phyloP scores from a whole-genome alignment of 805 yeast genomes.

The Starmerella bombi region DNA sequence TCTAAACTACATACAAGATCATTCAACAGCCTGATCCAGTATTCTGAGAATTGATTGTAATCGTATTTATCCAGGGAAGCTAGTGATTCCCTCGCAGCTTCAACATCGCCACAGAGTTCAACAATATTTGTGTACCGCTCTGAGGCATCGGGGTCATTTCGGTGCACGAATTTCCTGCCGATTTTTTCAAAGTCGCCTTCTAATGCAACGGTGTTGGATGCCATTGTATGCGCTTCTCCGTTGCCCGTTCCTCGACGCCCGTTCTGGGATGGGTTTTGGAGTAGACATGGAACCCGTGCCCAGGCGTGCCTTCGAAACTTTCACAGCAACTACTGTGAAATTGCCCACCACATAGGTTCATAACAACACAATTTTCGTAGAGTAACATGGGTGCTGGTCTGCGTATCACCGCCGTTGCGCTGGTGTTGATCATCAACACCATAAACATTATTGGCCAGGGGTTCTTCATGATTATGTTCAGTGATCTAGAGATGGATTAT shows the following conservation, averaged over 20 bases:
- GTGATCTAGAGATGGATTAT: constrained; percentile 18
- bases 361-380: too few species aligned
- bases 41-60: constrained; percentile 1
- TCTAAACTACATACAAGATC: constrained; percentile 5
- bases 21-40: constrained; percentile 9
- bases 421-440: constrained; percentile 3
- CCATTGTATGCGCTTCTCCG: too few species aligned
- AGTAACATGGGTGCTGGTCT: background rate
- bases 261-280: too few species aligned
- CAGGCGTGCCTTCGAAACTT: too few species aligned
- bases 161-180: constrained; percentile 7
- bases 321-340: too few species aligned
- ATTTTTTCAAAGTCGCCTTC: constrained; percentile 4
- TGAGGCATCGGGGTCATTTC: constrained; percentile 1
- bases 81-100: background rate
- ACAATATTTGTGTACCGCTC: constrained; percentile 1
- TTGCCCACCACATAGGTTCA: too few species aligned
- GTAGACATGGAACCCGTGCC: too few species aligned
- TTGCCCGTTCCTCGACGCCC: too few species aligned
- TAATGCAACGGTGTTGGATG: too few species aligned
- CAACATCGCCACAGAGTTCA: constrained; percentile 5
- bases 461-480: constrained; percentile 13
- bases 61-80: background rate
- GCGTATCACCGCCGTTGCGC: background rate
- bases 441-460: constrained; percentile 14